Percentiles rank a stretch among this genome's conserved stretches.
These are phyloP conservation scores for Hanseniaspora sp. DNA, from an alignment of 1,139 yeast species.

Conservation along the genomic window DNA sequence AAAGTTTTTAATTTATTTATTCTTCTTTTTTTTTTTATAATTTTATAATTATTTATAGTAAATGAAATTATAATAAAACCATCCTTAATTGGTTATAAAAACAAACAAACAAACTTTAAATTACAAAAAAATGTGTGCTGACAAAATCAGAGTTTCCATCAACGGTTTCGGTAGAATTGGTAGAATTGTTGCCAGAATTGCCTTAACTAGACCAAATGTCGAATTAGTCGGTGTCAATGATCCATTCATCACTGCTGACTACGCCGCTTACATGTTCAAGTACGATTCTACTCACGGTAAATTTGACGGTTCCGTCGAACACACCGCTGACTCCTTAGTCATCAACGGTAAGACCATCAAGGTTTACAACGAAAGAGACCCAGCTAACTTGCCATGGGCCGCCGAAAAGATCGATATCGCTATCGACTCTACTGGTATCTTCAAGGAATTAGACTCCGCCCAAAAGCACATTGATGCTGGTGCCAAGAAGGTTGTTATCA, in stretches of 20 bases:
- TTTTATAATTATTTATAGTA: too few species aligned
- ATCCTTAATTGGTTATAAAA: slow-evolving; percentile 12
- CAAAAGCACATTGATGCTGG: slow-evolving; percentile 77
- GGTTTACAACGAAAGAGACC: slow-evolving; percentile 73
- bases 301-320: slow-evolving; percentile 56
- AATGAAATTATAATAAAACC: slow-evolving; percentile 2
- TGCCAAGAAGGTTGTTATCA: slow-evolving; percentile 79
- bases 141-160: slow-evolving; percentile 44
- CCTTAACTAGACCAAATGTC: slow-evolving; percentile 57
- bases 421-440: slow-evolving; percentile 80
- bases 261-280: slow-evolving; percentile 82
- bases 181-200: slow-evolving; percentile 68
- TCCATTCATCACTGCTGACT: slow-evolving; percentile 73
- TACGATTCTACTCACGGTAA: slow-evolving; percentile 80
- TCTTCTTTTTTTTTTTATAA: not conserved
- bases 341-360: slow-evolving; percentile 58
- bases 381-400: slow-evolving; percentile 76
- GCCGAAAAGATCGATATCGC: slow-evolving; percentile 63
- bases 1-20: not conserved
- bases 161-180: slow-evolving; percentile 92
- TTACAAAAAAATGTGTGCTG: slow-evolving; percentile 14
- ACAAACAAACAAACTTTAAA: slow-evolving; percentile 5
- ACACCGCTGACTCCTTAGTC: slow-evolving; percentile 51
- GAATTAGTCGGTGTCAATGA: slow-evolving; percentile 72
- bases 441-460: slow-evolving; percentile 67